phyloP scores from a whole-genome alignment of 352 stramenopile genomes.

The Aphanomyces euteiches region DNA sequence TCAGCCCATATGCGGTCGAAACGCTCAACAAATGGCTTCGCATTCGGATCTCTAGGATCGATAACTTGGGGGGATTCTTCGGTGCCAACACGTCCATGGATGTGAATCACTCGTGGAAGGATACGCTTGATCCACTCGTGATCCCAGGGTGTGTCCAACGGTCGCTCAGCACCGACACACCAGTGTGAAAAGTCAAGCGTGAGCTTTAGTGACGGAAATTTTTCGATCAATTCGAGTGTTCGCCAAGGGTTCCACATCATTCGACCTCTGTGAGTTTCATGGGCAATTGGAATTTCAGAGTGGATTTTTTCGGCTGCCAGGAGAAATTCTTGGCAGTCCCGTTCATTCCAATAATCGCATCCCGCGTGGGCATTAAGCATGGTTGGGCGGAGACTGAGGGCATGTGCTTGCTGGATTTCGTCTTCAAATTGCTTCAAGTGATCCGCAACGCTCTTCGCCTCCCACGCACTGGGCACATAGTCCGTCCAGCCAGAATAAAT shows the following conservation, averaged over 20 bases:
- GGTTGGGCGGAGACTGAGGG: slow-evolving; percentile 30
- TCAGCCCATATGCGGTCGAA: slow-evolving; percentile 54
- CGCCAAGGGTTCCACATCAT: slow-evolving; percentile 71
- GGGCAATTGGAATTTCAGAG: slow-evolving; percentile 35
- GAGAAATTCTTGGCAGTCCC: slow-evolving; percentile 68
- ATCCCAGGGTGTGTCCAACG: slow-evolving; percentile 50
- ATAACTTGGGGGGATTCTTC: slow-evolving; percentile 52
- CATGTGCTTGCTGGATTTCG: slow-evolving; percentile 28
- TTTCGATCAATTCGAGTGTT: slow-evolving; percentile 53
- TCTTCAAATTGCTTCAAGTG: slow-evolving; percentile 64
- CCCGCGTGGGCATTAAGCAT: slow-evolving; percentile 63
- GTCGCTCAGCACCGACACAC: slow-evolving; percentile 52
- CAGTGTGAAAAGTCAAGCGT: slow-evolving; percentile 71
- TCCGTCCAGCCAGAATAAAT: slow-evolving; percentile 71
- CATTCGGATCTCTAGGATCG: slow-evolving; percentile 37
- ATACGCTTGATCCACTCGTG: slow-evolving; percentile 45
- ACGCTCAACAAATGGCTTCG: slow-evolving; percentile 37
- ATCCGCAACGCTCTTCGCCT: slow-evolving; percentile 41
- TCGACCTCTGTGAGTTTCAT: slow-evolving; percentile 64
- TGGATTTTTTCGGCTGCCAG: slow-evolving; percentile 2
- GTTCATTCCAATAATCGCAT: slow-evolving; percentile 64
- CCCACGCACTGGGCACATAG: slow-evolving; percentile 42
- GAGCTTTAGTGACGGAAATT: slow-evolving; percentile 58
- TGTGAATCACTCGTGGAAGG: slow-evolving; percentile 54
- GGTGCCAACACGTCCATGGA: slow-evolving; percentile 57